A percentile compares a stretch with the other conserved stretches of the same genome.
These are phyloP conservation scores for Fusarium sp. DNA, from an alignment of 2,329 filamentous ascomycete genomes.

Conservation along the genomic window DNA sequence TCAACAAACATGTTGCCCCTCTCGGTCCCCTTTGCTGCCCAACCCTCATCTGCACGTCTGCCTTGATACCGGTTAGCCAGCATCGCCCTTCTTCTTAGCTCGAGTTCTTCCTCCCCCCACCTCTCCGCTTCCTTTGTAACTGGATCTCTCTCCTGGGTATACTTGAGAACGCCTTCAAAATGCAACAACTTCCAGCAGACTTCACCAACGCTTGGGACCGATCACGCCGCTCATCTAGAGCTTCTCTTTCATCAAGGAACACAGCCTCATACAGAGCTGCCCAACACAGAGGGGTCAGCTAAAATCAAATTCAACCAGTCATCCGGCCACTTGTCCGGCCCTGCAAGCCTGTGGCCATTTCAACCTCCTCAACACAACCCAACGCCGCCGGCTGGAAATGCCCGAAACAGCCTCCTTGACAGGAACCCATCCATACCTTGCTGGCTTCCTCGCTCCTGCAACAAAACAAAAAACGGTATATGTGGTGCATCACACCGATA, in stretches of 20 bases:
- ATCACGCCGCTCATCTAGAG: slow-evolving; percentile 10
- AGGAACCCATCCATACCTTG: slow-evolving; percentile 13
- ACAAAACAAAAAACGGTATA: slow-evolving; percentile 22
- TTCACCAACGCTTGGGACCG: neutral
- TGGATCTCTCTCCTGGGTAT: neutral
- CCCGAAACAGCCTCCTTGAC: slow-evolving; percentile 19
- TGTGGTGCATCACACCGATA: slow-evolving; percentile 11
- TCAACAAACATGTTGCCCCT: neutral
- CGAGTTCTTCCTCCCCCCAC: neutral
- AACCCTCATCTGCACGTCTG: neutral
- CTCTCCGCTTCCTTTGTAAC: neutral
- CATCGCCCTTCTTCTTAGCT: neutral
- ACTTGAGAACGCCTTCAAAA: neutral
- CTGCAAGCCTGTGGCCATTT: slow-evolving; percentile 12
- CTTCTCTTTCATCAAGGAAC: slow-evolving; percentile 7
- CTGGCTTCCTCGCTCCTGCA: slow-evolving; percentile 7
- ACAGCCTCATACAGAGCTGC: slow-evolving; percentile 16
- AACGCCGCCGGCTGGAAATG: slow-evolving; percentile 37
- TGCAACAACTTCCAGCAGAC: neutral
- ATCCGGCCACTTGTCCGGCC: slow-evolving; percentile 1
- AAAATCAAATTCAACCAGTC: slow-evolving; percentile 7
- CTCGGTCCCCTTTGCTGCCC: neutral
- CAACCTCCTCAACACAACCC: slow-evolving; percentile 13
- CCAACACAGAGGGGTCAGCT: slow-evolving; percentile 7
- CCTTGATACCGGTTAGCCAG: neutral